These are phyloP conservation scores for Lindgomyces ingoldianus DNA, from an alignment of 495 filamentous ascomycete species.

Conservation along the genomic window DNA sequence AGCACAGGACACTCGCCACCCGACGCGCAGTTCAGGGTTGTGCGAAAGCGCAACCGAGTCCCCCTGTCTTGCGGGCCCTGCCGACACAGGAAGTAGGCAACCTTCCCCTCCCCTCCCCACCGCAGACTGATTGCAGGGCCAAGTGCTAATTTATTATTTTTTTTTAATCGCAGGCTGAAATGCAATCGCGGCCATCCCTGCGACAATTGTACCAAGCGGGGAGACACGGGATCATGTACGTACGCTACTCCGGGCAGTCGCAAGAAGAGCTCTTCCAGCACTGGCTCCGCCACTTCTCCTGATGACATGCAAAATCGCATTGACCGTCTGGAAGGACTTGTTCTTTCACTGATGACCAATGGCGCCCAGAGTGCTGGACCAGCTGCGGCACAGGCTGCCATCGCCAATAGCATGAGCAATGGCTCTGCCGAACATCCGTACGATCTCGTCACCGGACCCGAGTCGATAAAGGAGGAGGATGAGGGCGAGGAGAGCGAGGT, in stretches of 20 bases:
- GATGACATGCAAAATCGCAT: conserved; percentile 99
- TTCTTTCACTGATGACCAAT: conserved; percentile 94
- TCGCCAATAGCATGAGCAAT: conserved; percentile 62
- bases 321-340: conserved; percentile 91
- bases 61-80: conserved; percentile 94
- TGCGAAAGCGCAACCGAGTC: conserved; percentile 91
- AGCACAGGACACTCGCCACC: conserved; percentile 81
- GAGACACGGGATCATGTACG: conserved; percentile 79
- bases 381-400: conserved; percentile 62
- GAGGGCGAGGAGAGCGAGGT: conserved; percentile 75
- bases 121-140: neutral
- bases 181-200: conserved; percentile 92
- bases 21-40: conserved; percentile 81
- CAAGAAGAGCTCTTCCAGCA: conserved; percentile 70
- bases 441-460: conserved; percentile 59
- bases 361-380: conserved; percentile 62
- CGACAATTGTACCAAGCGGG: conserved; percentile 91
- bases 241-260: conserved; percentile 80
- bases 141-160: conserved; percentile 8
- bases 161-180: conserved; percentile 72
- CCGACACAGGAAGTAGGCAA: conserved; percentile 84
- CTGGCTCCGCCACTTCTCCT: conserved; percentile 61
- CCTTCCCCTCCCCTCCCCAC: neutral
- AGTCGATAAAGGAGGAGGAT: conserved; percentile 56
- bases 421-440: conserved; percentile 46